Conservation (phyloP, 2,329 filamentous ascomycete genomes). For the Torrubiella hemipterigena region DNA sequence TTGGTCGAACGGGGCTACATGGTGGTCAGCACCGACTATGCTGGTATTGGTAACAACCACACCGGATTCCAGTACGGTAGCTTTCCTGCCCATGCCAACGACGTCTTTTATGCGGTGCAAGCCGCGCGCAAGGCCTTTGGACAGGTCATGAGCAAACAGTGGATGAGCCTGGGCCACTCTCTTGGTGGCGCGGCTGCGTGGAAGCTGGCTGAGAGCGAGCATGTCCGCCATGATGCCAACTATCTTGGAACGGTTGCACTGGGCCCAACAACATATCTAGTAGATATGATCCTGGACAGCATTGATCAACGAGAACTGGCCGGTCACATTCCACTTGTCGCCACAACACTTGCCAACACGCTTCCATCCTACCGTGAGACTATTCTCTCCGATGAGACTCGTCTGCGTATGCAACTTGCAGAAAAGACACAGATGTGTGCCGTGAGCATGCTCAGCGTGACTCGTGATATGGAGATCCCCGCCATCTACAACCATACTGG, state of each 20-base stretch:
- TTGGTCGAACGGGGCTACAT: slow-evolving; percentile 6
- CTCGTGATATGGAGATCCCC: neutral
- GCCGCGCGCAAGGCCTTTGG: slow-evolving; percentile 6
- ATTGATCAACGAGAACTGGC: neutral
- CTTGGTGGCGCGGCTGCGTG: slow-evolving; percentile 9
- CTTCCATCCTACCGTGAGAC: neutral
- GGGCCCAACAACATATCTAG: neutral
- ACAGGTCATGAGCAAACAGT: slow-evolving; percentile 3
- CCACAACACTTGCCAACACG: slow-evolving; percentile 1
- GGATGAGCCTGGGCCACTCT: slow-evolving; percentile 7
- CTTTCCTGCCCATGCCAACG: slow-evolving; percentile 5
- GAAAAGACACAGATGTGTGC: slow-evolving; percentile 5
- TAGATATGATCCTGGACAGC: slow-evolving; percentile 6
- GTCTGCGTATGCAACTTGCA: slow-evolving; percentile 3
- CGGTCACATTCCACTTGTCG: slow-evolving; percentile 4
- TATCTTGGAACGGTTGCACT: slow-evolving; percentile 4
- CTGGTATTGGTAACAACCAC: slow-evolving; percentile 10
- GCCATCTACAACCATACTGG: neutral
- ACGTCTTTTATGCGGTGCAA: slow-evolving; percentile 7
- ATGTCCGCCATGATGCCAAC: neutral
- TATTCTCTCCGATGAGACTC: slow-evolving; percentile 1
- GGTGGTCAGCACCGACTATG: slow-evolving; percentile 10
- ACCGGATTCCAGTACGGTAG: slow-evolving; percentile 8
- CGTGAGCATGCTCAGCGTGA: slow-evolving; percentile 5
- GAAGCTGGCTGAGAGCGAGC: slow-evolving; percentile 7